Base-by-base conservation (phyloP, 495 filamentous ascomycete genomes). In the Xylaria telfairii region DNA sequence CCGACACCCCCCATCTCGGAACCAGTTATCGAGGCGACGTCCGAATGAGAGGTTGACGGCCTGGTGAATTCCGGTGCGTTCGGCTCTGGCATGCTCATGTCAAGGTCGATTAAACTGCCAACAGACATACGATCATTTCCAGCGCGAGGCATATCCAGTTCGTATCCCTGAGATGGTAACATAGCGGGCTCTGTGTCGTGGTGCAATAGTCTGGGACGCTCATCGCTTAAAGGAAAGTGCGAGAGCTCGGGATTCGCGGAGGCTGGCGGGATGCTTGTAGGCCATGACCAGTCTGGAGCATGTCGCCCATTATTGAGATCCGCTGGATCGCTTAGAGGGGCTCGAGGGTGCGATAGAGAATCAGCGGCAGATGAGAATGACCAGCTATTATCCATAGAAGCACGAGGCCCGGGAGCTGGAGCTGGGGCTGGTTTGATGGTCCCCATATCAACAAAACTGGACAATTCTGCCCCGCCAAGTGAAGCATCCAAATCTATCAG, bases 211-310 rank as follows among this genome's bases (percentile, higher is more conserved):
- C 81, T 72, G 41, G 87, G 86, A 8, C 86, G 80, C 34, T 79
- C 79, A 1, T 83, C 81, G 72, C 77, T 69, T 66, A 83, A 82
- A 0, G 84, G 78, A 67, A 87, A 88, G 56, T 83, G 77, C 0
- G 83, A 84, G 65, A 83, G 74, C 68, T 87, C 85, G 0, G 85
- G 84, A 57, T 85, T 82, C 5, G 84, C 85, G 7, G 86, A 86
- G 4, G 82, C 82, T 5, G 84, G 83, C 3, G 85, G 78, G 17
- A 84, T 82, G 41, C 77, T 80, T 30, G 85, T 80, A 4, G 89
- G 88, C 75, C 90, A 90, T 46, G 85, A 89, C 89, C 89, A 90
- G 51, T 91, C 89, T 54, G 87, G 84, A 0, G 88, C 88, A 9
- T 84, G 81, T 72, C 85, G 83, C 42, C 79, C 74, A 47, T 83